These are phyloP conservation scores for Styphnolobium japonicum DNA, from an alignment of 306 rosid genomes.

Conservation along the genomic window DNA sequence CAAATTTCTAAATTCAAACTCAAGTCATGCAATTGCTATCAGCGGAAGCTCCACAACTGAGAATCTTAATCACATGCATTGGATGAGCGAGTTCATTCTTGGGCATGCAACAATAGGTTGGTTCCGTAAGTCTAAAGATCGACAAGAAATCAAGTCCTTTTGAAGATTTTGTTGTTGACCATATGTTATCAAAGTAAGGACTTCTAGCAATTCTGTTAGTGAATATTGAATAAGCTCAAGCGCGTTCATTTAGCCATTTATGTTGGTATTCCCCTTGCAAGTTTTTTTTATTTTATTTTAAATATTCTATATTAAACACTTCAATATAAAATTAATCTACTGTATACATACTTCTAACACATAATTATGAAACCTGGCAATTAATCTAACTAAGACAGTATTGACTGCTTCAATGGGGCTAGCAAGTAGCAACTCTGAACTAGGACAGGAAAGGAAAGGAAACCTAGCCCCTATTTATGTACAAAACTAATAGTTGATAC, in stretches of 20 bases:
- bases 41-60: not conserved
- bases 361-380: not conserved
- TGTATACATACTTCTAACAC: not conserved
- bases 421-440: not conserved
- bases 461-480: not conserved
- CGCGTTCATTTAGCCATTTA: slow-evolving; percentile 3
- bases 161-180: not conserved
- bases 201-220: not conserved
- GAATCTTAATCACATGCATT: not conserved
- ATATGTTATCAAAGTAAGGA: not conserved
- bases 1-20: too few species aligned
- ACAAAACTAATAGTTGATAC: not conserved
- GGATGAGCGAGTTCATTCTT: not conserved
- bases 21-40: too few species aligned
- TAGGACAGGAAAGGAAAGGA: not conserved
- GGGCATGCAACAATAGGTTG: not conserved
- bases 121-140: not conserved
- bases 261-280: too few species aligned
- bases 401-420: not conserved
- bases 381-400: not conserved
- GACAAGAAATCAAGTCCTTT: not conserved
- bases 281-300: not conserved
- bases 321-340: not conserved
- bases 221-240: not conserved
- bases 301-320: not conserved